Evolutionary conservation across 306 rosid genomes (phyloP).

Genomic region (Sindora glabra): DNA sequence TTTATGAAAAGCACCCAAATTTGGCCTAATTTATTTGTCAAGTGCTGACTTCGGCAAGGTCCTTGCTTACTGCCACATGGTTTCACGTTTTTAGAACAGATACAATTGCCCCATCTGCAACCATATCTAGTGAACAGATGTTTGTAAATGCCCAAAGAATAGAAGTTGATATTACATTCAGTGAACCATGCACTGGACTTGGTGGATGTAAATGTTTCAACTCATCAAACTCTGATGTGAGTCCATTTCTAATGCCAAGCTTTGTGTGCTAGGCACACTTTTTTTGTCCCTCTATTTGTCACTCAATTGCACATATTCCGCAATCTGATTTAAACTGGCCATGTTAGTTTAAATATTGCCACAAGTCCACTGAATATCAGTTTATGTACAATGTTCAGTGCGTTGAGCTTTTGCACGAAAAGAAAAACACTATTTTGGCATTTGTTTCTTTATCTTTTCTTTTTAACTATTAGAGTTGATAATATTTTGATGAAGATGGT

Average conservation of each 20-base stretch:
- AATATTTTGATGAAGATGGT: background rate
- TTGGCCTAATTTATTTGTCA: background rate
- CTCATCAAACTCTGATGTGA: conserved; percentile 60
- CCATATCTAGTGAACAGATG: conserved; percentile 27
- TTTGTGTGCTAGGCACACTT: too few relatives aligned
- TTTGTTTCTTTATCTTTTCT: too few relatives aligned
- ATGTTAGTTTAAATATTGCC: too few relatives aligned
- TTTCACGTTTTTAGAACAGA: conserved; percentile 23
- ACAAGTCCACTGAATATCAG: too few relatives aligned
- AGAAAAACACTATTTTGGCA: background rate
- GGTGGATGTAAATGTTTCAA: conserved; percentile 50
- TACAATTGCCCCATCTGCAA: conserved; percentile 56
- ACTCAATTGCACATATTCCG: too few relatives aligned
- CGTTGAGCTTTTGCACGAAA: too few relatives aligned
- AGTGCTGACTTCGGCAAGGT: background rate
- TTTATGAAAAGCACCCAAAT: too few relatives aligned
- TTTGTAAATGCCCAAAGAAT: conserved; percentile 37
- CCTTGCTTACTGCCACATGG: background rate
- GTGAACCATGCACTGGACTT: conserved; percentile 44
- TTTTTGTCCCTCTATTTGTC: too few relatives aligned
- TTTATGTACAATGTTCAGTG: too few relatives aligned
- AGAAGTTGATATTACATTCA: conserved; percentile 41
- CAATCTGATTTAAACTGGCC: too few relatives aligned
- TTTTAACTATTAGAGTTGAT: background rate
- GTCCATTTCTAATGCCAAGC: conserved; percentile 11